Base-by-base conservation (phyloP, 1,139 yeast genomes). In the Suhomyces bokatorum region DNA sequence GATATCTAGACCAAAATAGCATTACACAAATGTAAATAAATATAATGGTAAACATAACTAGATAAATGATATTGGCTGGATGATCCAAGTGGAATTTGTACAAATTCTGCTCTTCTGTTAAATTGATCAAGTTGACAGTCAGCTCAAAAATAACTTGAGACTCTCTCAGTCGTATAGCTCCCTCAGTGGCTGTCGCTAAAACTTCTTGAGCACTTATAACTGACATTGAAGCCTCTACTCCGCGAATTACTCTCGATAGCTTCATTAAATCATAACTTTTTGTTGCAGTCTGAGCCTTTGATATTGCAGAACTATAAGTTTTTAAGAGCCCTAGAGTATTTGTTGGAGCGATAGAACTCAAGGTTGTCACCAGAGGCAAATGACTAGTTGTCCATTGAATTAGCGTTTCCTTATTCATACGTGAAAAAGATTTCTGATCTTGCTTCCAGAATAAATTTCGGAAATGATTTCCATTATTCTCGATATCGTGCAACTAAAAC, bases 1-100 rank as follows among this genome's bases (percentile, higher is more conserved):
- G 84, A 58, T 86, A 89, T 43, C 77, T 71, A 46, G 75, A 81
- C 51, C 57, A 61, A 37, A 44, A 43, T 14, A 58, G 12, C 70
- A 70, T 64, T 11, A 49, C 53, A 2, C 49, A 14, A 28, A 53
- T 49, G 54, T 53, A 67, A 5, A 56, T 30, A 48, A 66, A 62
- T 24, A 64, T 44, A 14, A 67, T 32, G 2, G 55, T 46, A 48
- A 62, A 70, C 3, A 67, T 44, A 4, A 56, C 52, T 16, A 68
- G 49, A 47, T 63, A 71, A 28, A 70, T 59, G 45, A 62, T 52
- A 47, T 70, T 70, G 9, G 68, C 67, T 8, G 67, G 62, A 10
- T 57, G 47, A 43, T 49, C 59, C 47, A 69, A 55, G 30, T 51
- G 33, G 26, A 45, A 46, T 8, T 55, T 56, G 48, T 62, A 70